Evolutionary conservation across 148 eudicot genomes (phyloP).

Genomic region (Rhododendron vialii): DNA sequence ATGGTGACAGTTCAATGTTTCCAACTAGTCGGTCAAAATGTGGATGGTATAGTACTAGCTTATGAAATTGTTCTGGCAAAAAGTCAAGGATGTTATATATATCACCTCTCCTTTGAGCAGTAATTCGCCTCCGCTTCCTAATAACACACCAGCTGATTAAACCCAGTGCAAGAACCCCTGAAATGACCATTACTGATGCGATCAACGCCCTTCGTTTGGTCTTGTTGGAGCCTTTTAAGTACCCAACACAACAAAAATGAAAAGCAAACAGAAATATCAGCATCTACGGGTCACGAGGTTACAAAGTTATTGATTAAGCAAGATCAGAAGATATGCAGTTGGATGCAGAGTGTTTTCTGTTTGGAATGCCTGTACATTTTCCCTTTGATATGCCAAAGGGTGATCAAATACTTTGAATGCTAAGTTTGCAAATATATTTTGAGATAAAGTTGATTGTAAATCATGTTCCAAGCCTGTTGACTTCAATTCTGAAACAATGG

Average conservation of each 20-base stretch:
- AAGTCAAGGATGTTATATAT: neutral
- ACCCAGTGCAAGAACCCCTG: slow-evolving; percentile 4
- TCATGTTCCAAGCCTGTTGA: neutral
- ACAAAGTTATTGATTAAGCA: neutral
- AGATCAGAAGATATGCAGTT: neutral
- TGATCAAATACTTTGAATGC: neutral
- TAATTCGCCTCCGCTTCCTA: neutral
- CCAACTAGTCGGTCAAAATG: neutral
- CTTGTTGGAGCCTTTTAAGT: neutral
- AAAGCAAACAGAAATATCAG: neutral
- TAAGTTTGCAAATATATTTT: neutral
- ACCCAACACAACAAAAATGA: neutral
- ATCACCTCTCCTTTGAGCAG: neutral
- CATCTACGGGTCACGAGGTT: neutral
- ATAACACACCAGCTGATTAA: slow-evolving; percentile 2
- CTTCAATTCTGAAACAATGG: neutral
- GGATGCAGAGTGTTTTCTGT: neutral
- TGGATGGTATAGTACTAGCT: too few species aligned
- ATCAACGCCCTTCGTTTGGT: slow-evolving; percentile 10
- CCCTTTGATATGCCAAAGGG: neutral
- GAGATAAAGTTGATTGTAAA: neutral
- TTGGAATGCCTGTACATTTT: neutral
- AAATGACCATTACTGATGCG: neutral
- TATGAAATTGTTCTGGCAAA: too few species aligned
- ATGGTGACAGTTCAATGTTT: neutral